These are phyloP conservation scores for Fusarium sp. DNA, from an alignment of 2,329 filamentous ascomycete genomes.

Conservation along the genomic window DNA sequence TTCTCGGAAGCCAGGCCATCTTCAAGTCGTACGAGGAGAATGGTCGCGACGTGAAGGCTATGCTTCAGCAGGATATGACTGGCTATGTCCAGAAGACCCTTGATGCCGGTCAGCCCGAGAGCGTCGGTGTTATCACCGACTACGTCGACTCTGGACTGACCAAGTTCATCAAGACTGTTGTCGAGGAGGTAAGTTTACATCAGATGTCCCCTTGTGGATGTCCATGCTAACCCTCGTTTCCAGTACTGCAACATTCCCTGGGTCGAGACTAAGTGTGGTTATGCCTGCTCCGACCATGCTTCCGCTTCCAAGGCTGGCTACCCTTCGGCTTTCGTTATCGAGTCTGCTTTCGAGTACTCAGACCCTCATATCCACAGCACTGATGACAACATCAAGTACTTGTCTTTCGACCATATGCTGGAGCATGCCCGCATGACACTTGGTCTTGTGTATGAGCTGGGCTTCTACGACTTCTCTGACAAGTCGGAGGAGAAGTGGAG, in stretches of 20 bases:
- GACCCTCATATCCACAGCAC: slow-evolving; percentile 77
- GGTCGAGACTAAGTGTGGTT: slow-evolving; percentile 88
- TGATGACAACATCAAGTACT: slow-evolving; percentile 75
- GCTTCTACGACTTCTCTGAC: slow-evolving; percentile 75
- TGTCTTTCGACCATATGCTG: slow-evolving; percentile 90
- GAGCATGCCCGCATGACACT: slow-evolving; percentile 89
- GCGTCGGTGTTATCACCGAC: slow-evolving; percentile 92
- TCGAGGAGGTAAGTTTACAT: slow-evolving; percentile 62
- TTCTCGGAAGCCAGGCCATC: slow-evolving; percentile 89
- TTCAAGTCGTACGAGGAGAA: slow-evolving; percentile 82
- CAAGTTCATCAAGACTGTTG: slow-evolving; percentile 88
- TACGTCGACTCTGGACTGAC: slow-evolving; percentile 87
- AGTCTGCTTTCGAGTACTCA: slow-evolving; percentile 73
- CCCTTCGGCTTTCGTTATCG: slow-evolving; percentile 80
- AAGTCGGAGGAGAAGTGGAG: slow-evolving; percentile 46
- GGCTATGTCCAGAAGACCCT: slow-evolving; percentile 86
- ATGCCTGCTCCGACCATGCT: slow-evolving; percentile 82
- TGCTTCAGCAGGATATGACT: slow-evolving; percentile 99
- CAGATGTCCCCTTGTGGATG: neutral
- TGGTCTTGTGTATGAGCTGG: slow-evolving; percentile 85
- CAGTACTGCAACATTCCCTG: slow-evolving; percentile 90
- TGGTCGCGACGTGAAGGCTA: slow-evolving; percentile 84
- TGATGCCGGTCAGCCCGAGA: slow-evolving; percentile 83
- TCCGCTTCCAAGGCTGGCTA: slow-evolving; percentile 79
- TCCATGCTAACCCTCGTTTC: slow-evolving; percentile 3